Percentiles rank a stretch among this genome's conserved stretches.
Evolutionary conservation across 2,329 filamentous ascomycete species (phyloP).

Genomic region (Trichoderma citrinoviride): DNA sequence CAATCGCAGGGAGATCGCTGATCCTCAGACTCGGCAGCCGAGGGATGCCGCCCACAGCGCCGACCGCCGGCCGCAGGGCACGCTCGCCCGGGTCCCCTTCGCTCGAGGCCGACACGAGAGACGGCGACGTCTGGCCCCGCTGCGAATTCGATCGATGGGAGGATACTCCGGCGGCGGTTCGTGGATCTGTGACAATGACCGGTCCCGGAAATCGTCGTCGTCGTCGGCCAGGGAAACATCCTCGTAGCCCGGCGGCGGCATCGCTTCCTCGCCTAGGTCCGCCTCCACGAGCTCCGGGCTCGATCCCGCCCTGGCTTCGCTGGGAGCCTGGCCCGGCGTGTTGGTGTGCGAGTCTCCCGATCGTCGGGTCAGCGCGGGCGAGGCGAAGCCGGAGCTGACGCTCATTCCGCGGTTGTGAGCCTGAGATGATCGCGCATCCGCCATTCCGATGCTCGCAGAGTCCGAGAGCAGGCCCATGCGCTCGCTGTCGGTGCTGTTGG

Average conservation of each 20-base stretch:
- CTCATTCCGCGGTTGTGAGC: conserved; percentile 47
- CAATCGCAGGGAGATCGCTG: conserved; percentile 51
- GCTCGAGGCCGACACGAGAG: neutral
- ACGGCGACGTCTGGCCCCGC: conserved; percentile 6
- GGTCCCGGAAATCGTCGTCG: conserved; percentile 38
- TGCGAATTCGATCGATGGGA: conserved; percentile 34
- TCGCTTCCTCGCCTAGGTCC: conserved; percentile 46
- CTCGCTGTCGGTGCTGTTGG: conserved; percentile 72
- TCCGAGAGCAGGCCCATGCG: conserved; percentile 68
- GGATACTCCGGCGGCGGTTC: conserved; percentile 55
- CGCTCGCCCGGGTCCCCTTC: neutral
- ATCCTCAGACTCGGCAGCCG: conserved; percentile 55
- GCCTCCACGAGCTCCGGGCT: conserved; percentile 53
- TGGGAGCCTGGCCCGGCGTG: conserved; percentile 37
- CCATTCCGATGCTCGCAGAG: conserved; percentile 60
- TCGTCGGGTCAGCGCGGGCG: conserved; percentile 36
- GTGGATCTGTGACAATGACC: conserved; percentile 42
- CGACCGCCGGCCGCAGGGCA: conserved; percentile 19
- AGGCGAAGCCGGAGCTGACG: conserved; percentile 50
- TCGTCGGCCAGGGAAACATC: conserved; percentile 46
- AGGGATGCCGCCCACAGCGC: conserved; percentile 42
- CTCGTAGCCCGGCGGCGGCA: conserved; percentile 57
- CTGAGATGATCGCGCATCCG: conserved; percentile 33
- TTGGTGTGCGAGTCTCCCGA: conserved; percentile 45
- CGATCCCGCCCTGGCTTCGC: conserved; percentile 45